A percentile compares a stretch with the other conserved stretches of the same genome.
Conservation (phyloP, 306 rosid species). For the apple (Malus domestica) region DNA sequence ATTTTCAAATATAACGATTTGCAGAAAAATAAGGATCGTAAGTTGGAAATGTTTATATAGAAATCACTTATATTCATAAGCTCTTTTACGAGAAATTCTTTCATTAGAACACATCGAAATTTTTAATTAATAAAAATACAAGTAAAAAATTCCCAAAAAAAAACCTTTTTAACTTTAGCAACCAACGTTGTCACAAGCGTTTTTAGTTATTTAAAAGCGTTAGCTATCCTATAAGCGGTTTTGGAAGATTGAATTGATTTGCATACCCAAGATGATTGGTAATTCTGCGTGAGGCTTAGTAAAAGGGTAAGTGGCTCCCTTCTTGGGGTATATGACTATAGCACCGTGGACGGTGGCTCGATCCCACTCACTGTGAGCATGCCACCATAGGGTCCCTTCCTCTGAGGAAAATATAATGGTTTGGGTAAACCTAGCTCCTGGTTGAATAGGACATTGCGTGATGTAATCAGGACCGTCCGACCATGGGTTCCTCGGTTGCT, state of each 20-base stretch:
- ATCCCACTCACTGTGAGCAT: constrained; percentile 59
- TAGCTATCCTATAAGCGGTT: too few relatives aligned
- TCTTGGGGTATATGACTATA: constrained; percentile 34
- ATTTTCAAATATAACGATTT: not conserved
- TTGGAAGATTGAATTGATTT: not conserved
- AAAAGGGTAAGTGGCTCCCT: constrained; percentile 25
- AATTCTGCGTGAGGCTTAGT: constrained; percentile 30
- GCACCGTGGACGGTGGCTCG: constrained; percentile 57
- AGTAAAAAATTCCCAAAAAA: not conserved
- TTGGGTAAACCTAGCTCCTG: constrained; percentile 30
- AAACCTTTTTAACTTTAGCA: not conserved
- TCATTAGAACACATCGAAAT: too few relatives aligned
- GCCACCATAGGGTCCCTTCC: constrained; percentile 70
- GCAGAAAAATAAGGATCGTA: not conserved
- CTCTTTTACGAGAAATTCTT: too few relatives aligned
- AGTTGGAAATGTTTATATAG: not conserved
- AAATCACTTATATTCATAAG: not conserved
- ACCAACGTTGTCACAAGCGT: fast-evolving
- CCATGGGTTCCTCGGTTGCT: constrained; percentile 40
- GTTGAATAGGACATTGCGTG: constrained; percentile 47
- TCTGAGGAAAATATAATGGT: constrained; percentile 31
- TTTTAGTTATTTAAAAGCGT: too few relatives aligned
- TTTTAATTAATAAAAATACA: too few relatives aligned
- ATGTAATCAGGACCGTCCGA: constrained; percentile 40
- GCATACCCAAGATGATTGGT: constrained; percentile 41